Percentiles rank a stretch among this genome's conserved stretches.
Evolutionary conservation across 495 filamentous ascomycete species (phyloP).

Genomic region (Talaromyces liani): DNA sequence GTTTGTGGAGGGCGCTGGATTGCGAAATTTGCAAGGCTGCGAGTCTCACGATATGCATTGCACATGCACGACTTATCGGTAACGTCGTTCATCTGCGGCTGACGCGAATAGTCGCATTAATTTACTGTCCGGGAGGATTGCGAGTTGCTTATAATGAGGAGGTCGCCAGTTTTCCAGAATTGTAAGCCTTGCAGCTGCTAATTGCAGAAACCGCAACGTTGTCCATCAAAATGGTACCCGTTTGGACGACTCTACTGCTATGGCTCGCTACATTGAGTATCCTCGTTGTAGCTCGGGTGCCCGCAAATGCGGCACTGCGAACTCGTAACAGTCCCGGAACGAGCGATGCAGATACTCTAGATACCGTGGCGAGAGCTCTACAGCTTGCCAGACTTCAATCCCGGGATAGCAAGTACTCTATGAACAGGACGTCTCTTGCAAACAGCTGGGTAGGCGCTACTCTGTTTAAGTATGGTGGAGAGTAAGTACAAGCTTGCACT

Average conservation of each 20-base stretch:
- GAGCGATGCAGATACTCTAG: conserved; percentile 14
- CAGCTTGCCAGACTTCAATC: conserved; percentile 7
- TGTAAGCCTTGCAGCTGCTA: not conserved
- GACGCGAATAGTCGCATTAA: not conserved
- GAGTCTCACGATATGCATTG: not conserved
- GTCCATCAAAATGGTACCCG: not conserved
- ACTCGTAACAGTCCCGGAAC: conserved; percentile 14
- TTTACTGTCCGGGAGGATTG: not conserved
- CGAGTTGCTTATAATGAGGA: not conserved
- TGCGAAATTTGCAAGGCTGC: not conserved
- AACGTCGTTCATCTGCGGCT: not conserved
- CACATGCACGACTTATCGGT: not conserved
- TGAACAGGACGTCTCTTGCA: conserved; percentile 29
- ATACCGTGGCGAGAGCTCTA: conserved; percentile 10
- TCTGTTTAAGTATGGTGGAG: conserved; percentile 15
- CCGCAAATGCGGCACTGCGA: conserved; percentile 3
- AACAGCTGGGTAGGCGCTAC: conserved; percentile 32
- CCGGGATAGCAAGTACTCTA: conserved; percentile 14
- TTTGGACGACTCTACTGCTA: conserved; percentile 1
- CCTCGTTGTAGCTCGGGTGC: not conserved
- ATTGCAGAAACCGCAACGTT: no score
- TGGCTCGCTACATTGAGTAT: conserved; percentile 2
- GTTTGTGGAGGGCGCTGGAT: not conserved
- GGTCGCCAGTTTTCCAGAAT: not conserved
- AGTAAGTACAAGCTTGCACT: not conserved